Evolutionary conservation across 306 rosid genomes (phyloP).

Genomic region (Dryas alaskensis): DNA sequence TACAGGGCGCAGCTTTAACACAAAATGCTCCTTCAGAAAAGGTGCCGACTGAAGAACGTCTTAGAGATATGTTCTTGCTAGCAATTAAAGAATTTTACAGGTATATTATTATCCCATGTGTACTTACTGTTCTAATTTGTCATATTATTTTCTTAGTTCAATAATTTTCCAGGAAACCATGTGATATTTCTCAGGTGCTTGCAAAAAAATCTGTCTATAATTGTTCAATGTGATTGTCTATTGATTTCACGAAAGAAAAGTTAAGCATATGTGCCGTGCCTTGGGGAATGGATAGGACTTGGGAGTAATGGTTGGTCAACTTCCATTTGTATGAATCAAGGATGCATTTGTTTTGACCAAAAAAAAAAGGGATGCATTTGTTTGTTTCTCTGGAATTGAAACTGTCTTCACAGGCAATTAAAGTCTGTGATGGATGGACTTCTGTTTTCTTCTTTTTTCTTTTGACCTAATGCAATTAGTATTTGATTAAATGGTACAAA

Average conservation of each 20-base stretch:
- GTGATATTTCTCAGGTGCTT: background rate
- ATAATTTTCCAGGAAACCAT: background rate
- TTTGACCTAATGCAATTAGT: no score
- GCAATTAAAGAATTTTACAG: constrained; percentile 94
- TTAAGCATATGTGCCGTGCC: background rate
- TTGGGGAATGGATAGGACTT: constrained; percentile 1
- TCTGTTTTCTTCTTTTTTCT: background rate
- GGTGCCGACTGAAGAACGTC: constrained; percentile 47
- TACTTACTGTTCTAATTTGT: background rate
- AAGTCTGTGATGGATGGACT: background rate
- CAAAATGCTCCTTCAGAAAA: constrained; percentile 44
- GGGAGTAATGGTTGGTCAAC: background rate
- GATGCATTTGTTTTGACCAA: background rate
- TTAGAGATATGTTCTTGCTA: constrained; percentile 56
- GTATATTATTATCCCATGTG: constrained; percentile 34
- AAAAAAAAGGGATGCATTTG: background rate
- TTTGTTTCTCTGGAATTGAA: background rate
- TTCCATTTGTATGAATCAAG: background rate
- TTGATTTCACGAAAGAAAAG: background rate
- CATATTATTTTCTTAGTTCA: background rate
- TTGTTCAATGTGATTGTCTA: background rate
- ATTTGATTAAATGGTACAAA: background rate
- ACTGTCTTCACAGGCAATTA: background rate
- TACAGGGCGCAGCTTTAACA: constrained; percentile 41
- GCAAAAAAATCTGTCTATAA: background rate